Conservation (phyloP, 306 rosid genomes). For the Cicer judaicum region DNA sequence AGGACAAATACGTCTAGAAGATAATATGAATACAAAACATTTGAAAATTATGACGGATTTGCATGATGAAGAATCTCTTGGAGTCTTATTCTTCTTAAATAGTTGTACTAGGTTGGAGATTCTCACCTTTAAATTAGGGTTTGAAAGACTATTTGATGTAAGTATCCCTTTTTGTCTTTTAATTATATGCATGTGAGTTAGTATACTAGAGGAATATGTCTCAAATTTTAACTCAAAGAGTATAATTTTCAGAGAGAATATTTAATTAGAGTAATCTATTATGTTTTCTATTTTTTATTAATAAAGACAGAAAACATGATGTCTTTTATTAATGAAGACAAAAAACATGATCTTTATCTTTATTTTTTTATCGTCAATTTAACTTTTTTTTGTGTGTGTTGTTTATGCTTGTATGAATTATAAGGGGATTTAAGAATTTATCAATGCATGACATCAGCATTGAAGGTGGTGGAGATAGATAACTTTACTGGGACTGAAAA, state of each 20-base stretch:
- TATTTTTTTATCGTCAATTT: background rate
- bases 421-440: background rate
- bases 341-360: no score
- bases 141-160: conserved; percentile 19
- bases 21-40: conserved; percentile 32
- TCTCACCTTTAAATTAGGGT: conserved; percentile 44
- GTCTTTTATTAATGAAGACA: no score
- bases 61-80: conserved; percentile 40
- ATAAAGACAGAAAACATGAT: no score
- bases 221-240: no score
- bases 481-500: background rate
- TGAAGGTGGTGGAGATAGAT: conserved; percentile 41
- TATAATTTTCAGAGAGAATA: no score
- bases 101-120: conserved; percentile 43
- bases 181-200: background rate
- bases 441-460: conserved; percentile 10
- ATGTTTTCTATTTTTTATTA: no score
- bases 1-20: background rate
- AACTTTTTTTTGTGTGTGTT: background rate
- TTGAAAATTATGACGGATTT: conserved; percentile 47
- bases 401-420: background rate
- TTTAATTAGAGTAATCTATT: no score
- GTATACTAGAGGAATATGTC: background rate
- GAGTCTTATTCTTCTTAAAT: conserved; percentile 49
- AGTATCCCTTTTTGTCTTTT: conserved; percentile 5